Conservation (phyloP, 176 grass and related monocot genomes). For the Dactylis glomerata region DNA sequence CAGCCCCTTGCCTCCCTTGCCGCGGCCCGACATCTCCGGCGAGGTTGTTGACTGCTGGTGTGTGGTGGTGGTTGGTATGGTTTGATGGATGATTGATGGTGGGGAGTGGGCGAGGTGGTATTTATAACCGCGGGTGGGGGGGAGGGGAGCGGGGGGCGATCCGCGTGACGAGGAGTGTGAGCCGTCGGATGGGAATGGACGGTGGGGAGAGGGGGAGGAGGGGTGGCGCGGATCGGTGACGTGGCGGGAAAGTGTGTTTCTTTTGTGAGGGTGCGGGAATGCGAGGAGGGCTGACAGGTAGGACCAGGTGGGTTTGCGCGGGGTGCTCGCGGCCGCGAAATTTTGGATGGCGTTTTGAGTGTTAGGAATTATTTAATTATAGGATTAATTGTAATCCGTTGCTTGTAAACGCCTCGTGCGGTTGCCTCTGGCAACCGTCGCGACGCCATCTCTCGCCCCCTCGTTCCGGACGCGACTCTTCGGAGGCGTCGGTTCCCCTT, state of each 20-base stretch:
- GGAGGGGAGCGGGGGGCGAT: not conserved
- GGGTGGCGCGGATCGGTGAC: constrained; percentile 58
- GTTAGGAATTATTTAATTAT: too few species aligned
- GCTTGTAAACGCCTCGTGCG: too few species aligned
- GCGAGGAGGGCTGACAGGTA: not conserved
- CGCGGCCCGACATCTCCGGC: constrained; percentile 60
- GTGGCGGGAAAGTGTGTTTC: constrained; percentile 59
- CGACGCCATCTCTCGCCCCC: too few species aligned
- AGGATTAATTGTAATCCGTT: too few species aligned
- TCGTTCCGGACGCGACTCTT: too few species aligned
- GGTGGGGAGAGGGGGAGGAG: not conserved
- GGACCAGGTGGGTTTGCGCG: constrained; percentile 3
- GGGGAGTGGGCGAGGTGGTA: not conserved
- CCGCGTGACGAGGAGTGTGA: not conserved
- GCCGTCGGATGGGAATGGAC: constrained; percentile 29
- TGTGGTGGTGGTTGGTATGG: not conserved
- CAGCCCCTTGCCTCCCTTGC: constrained; percentile 91
- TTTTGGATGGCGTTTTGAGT: not conserved
- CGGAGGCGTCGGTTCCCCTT: too few species aligned
- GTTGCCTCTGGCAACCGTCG: too few species aligned
- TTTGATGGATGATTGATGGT: not conserved
- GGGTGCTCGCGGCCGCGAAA: not conserved
- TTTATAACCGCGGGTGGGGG: constrained; percentile 31
- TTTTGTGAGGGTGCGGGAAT: constrained; percentile 34
- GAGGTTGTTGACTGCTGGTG: not conserved